phyloP scores from a whole-genome alignment of 2,329 filamentous ascomycete genomes.

The Aspergillus bombycis region DNA sequence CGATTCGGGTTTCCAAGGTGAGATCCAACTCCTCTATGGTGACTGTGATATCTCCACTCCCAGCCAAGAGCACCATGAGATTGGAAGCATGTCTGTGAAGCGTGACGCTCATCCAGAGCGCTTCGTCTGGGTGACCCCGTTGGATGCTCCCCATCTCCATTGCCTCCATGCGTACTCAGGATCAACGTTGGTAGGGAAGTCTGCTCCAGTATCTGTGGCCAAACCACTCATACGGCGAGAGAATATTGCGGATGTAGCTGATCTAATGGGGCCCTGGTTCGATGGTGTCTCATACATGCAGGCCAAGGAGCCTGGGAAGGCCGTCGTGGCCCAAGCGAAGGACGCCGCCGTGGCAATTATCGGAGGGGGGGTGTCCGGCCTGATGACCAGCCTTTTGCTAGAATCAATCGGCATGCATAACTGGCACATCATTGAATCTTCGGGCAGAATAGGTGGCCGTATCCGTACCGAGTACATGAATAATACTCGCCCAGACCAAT shows the following conservation, averaged over 20 bases:
- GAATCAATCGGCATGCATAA: slow-evolving; percentile 50
- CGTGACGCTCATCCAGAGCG: slow-evolving; percentile 45
- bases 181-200: slow-evolving; percentile 23
- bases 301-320: slow-evolving; percentile 29
- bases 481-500: slow-evolving; percentile 38
- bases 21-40: slow-evolving; percentile 51
- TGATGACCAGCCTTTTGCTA: slow-evolving; percentile 47
- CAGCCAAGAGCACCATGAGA: slow-evolving; percentile 47
- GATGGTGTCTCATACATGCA: slow-evolving; percentile 43
- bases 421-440: slow-evolving; percentile 51
- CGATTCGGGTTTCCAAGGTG: slow-evolving; percentile 46
- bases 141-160: slow-evolving; percentile 30
- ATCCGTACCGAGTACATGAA: slow-evolving; percentile 50
- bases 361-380: slow-evolving; percentile 41
- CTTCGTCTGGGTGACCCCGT: slow-evolving; percentile 46
- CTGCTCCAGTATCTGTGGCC: slow-evolving; percentile 23
- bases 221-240: slow-evolving; percentile 24
- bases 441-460: slow-evolving; percentile 46
- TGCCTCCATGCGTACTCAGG: slow-evolving; percentile 42
- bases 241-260: slow-evolving; percentile 37
- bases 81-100: slow-evolving; percentile 47
- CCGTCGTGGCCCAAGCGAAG: slow-evolving; percentile 36
- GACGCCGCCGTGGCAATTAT: slow-evolving; percentile 38
- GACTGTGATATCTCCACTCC: slow-evolving; percentile 42
- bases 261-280: slow-evolving; percentile 46